These are phyloP conservation scores for Magnolia officinalis DNA, from an alignment of 164 flowering plant genomes.

Conservation along the genomic window DNA sequence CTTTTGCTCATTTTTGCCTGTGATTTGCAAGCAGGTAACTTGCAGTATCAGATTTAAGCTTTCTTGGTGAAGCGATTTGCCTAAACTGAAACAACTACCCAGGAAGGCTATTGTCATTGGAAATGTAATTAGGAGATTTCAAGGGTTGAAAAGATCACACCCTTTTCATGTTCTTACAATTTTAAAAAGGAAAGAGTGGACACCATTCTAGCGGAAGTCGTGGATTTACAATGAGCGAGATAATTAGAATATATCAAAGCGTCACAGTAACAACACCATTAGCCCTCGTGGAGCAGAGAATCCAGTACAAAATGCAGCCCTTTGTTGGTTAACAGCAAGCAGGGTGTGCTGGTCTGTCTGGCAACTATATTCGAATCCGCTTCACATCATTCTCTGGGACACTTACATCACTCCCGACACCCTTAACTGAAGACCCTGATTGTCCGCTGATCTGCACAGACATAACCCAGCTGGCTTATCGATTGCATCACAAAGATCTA, in stretches of 20 bases:
- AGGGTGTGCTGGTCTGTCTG: neutral
- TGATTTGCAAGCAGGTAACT: no score
- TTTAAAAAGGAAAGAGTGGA: neutral
- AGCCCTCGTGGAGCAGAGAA: neutral
- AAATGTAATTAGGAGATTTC: neutral
- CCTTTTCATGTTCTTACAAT: neutral
- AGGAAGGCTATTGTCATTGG: neutral
- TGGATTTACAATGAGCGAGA: constrained; percentile 12
- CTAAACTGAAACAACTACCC: neutral
- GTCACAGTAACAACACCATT: neutral
- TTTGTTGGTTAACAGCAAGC: neutral
- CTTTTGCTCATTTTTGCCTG: no score
- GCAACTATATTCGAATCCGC: constrained; percentile 34
- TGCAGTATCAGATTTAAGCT: neutral
- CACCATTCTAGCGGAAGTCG: neutral
- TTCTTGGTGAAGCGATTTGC: neutral
- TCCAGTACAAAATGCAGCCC: neutral
- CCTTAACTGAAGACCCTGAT: constrained; percentile 19
- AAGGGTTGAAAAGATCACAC: neutral
- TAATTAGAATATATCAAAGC: constrained; percentile 2
- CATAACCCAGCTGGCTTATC: neutral
- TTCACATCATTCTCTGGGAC: constrained; percentile 78
- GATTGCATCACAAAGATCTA: neutral
- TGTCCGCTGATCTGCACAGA: constrained; percentile 38
- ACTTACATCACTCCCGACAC: constrained; percentile 48